Evolutionary conservation across 495 filamentous ascomycete species (phyloP).

Genomic region (Tetracladium setigerum): DNA sequence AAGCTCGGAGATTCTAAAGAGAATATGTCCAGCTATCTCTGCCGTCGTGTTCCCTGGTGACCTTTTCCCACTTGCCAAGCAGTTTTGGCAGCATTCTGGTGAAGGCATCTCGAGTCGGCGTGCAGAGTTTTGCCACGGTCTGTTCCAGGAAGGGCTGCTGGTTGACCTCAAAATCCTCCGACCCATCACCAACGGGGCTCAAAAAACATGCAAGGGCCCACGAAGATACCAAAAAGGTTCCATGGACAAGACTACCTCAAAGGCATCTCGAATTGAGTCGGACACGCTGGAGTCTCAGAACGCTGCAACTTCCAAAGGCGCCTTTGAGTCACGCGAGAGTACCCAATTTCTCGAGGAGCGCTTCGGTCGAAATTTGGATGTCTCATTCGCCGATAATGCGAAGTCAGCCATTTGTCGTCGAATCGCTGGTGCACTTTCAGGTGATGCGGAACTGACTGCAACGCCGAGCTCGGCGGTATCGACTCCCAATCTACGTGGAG

Average conservation of each 20-base stretch:
- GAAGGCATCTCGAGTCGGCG: constrained; percentile 88
- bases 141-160: constrained; percentile 65
- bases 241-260: constrained; percentile 27
- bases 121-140: constrained; percentile 75
- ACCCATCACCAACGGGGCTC: constrained; percentile 14
- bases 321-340: constrained; percentile 37
- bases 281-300: background rate
- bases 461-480: constrained; percentile 27
- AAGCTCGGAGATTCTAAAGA: constrained; percentile 36
- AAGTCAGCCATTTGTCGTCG: constrained; percentile 78
- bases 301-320: constrained; percentile 1
- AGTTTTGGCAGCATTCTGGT: constrained; percentile 96
- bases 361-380: constrained; percentile 84
- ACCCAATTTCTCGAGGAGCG: constrained; percentile 86
- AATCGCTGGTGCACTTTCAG: constrained; percentile 80
- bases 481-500: constrained; percentile 34
- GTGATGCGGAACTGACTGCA: constrained; percentile 53
- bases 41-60: constrained; percentile 65
- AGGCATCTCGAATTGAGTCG: background rate
- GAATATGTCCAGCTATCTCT: constrained; percentile 44
- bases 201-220: constrained; percentile 54
- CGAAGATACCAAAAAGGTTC: constrained; percentile 63
- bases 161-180: constrained; percentile 38
- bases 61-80: constrained; percentile 63
- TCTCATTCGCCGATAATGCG: constrained; percentile 68